Evolutionary conservation across 306 rosid species (phyloP).

Genomic region (barrel medic (Medicago truncatula)): MtrunA17r5.0-ANR NC_053045.1:63614001-63614500

Average conservation of each 20-base stretch:
- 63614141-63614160: too few species aligned
- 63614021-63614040: too few species aligned
- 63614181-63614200: too few species aligned
- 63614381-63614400: conserved; percentile 26
- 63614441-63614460: conserved; percentile 60
- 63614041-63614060: too few species aligned
- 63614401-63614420: conserved; percentile 60
- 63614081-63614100: too few species aligned
- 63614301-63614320: background rate
- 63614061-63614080: too few species aligned
- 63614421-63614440: conserved; percentile 56
- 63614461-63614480: conserved; percentile 78
- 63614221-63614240: background rate
- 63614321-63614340: background rate
- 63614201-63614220: background rate
- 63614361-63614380: background rate
- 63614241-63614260: background rate
- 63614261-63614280: background rate
- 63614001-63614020: too few species aligned
- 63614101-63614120: too few species aligned
- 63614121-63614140: too few species aligned
- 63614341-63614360: background rate
- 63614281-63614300: background rate
- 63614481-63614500: conserved; percentile 91
- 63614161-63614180: too few species aligned